Base-by-base conservation (phyloP, 345 rosid genomes). In the Populus ilicifolia region DNA sequence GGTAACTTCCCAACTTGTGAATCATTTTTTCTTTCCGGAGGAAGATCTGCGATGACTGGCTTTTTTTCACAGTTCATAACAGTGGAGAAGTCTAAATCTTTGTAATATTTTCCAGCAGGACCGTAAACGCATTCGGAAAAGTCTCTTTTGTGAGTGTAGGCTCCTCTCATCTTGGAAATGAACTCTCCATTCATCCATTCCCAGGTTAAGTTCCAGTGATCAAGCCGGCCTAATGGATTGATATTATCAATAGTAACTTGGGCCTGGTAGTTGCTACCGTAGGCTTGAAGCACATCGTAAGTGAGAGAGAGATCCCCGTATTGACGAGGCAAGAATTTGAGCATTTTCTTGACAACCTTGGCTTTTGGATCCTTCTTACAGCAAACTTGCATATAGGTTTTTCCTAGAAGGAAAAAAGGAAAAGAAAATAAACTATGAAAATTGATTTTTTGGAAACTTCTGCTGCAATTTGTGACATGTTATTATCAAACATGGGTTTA, bases 181-280 rank as follows among this genome's bases (percentile, higher is more conserved):
- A 96, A 92, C 86, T 96, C 99, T 39, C 92, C 93, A 66, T 94
- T 81, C 86, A 74, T 89, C 98, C 99, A 96, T 79, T 93, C 96
- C 97, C 97, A 96, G 1, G 97, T 93, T 25, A 96, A 46, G 84
- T 96, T 93, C 99, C 99, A 96, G 67, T 86, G 90, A 77, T 96
- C 98, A 20, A 96, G 92, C 8, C 93, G 85, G 66, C 98, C 95
- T 4, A 96, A 78, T 0, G 96, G 94, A 54, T 75, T 84, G 80
- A 80, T 83, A 80, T 96, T 93, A 80, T 93, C 93, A 10, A 93
- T 88, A 5, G 98, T 96, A 39, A 96, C 98, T 83, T 96, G 94
- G 16, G 98, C 99, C 20, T 81, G 85, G 80, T 96, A 96, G 87
- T 87, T 96, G 80, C 86, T 87, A 16, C 73, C 85, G 39, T 81